Base-by-base conservation (phyloP, 768 basidiomycete genomes). In the Lactarius sp. region DNA sequence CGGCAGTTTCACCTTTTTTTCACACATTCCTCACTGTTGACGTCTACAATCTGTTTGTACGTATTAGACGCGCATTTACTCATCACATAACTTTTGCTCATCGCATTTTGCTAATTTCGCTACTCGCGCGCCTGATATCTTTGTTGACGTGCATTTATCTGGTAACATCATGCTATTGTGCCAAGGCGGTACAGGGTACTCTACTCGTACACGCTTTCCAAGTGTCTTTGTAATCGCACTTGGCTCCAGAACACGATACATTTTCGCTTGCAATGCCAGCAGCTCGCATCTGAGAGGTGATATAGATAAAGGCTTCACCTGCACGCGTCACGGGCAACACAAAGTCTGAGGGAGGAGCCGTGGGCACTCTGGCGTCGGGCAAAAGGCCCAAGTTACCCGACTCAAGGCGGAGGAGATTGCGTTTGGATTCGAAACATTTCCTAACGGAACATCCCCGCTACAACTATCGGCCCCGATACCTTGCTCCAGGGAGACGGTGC, bases 361-460 rank as follows among this genome's bases (percentile, higher is more conserved):
- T n/a, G 39, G 27, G 18, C 46, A 22, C 52, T 22, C n/a, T 47
- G 20, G n/a, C 33, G 22, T 47, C 18, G 18, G 34, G 22, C 42
- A 54, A 16, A 44, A 46, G 34, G 41, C 41, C n/a, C 9, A 37
- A 6, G 33, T 22, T 36, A 39, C 44, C 46, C 44, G 46, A 47
- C 3, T 18, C 3, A 8, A 6, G n/a, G 20, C 14, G 34, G 44
- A 27, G n/a, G 46, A 22, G 18, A 55, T 59, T 47, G 64, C 12
- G 18, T 49, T 59, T 20, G 6, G 61, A 52, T n/a, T 31, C 16
- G 27, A 9, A 36, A 36, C 12, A 20, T 65, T 51, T 55, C 53
- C 82, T 77, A 90, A 70, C 88, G 80, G 66, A 83, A 80, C 82
- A 91, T 82, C 41, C 90, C 90, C 39, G 80, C 79, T 57, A 88